Evolutionary conservation across 345 rosid species (phyloP).

Genomic region (Eucalyptus brandiana): DNA sequence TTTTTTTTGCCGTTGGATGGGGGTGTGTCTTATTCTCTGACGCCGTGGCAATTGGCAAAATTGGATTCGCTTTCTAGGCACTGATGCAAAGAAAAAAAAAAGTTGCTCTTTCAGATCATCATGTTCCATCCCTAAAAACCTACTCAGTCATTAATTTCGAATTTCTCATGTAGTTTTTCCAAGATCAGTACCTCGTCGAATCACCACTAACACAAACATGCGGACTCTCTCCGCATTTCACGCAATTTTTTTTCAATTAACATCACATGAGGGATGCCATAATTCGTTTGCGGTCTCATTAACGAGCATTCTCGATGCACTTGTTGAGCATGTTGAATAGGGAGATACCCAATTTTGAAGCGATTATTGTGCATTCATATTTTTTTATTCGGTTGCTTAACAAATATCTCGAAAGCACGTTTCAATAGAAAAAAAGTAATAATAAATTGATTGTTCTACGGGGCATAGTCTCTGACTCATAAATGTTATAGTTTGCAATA

Average conservation of each 20-base stretch:
- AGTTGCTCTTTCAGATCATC: background rate
- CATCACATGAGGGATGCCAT: background rate
- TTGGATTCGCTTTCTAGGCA: slow-evolving; percentile 10
- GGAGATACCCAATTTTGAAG: background rate
- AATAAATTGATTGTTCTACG: background rate
- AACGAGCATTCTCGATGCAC: background rate
- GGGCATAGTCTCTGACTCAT: background rate
- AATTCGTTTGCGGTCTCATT: background rate
- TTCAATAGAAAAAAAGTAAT: background rate
- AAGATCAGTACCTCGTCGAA: background rate
- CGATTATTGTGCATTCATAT: background rate
- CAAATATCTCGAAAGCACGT: background rate
- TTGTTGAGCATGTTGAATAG: background rate
- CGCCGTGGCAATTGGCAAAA: background rate
- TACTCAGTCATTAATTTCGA: background rate
- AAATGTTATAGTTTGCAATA: background rate
- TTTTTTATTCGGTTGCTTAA: background rate
- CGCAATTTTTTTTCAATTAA: background rate
- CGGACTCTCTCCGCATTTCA: background rate
- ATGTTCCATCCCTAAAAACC: background rate
- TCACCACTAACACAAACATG: background rate
- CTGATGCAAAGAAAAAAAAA: slow-evolving; percentile 37
- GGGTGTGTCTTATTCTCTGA: background rate
- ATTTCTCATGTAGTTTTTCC: background rate
- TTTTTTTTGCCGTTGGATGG: background rate